phyloP scores from a whole-genome alignment of 345 rosid species.

The Linum trigynum region DNA sequence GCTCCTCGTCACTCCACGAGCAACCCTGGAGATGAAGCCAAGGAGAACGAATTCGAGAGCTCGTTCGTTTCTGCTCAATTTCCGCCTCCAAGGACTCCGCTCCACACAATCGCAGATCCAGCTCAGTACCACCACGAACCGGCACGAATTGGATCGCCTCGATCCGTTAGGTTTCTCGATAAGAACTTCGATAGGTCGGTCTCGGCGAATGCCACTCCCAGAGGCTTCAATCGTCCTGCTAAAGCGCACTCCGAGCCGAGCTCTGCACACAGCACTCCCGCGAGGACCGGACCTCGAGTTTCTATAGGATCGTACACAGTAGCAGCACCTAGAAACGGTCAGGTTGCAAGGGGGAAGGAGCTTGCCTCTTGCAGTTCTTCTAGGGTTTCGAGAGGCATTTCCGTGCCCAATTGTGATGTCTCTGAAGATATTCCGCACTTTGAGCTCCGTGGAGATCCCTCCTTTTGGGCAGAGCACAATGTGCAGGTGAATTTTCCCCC shows the following conservation, averaged over 20 bases:
- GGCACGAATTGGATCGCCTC: constrained; percentile 23
- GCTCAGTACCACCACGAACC: constrained; percentile 36
- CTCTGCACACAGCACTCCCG: constrained; percentile 67
- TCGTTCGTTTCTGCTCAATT: constrained; percentile 28
- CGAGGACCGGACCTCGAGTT: constrained; percentile 47
- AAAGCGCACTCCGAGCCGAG: constrained; percentile 51
- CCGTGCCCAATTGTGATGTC: constrained; percentile 30
- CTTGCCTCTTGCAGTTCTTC: constrained; percentile 23
- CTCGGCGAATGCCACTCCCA: constrained; percentile 32
- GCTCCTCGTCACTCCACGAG: not conserved
- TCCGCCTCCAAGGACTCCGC: constrained; percentile 67
- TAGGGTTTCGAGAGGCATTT: constrained; percentile 43
- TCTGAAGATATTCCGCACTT: constrained; percentile 47
- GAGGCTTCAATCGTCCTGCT: constrained; percentile 32
- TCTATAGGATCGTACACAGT: constrained; percentile 33
- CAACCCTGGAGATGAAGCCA: constrained; percentile 27
- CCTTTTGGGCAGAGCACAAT: constrained; percentile 79
- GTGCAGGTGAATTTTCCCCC: constrained; percentile 53
- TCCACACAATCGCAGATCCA: constrained; percentile 71
- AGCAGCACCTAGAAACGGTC: constrained; percentile 23
- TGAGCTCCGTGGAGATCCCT: constrained; percentile 64
- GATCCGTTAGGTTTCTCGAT: constrained; percentile 19
- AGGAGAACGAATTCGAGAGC: constrained; percentile 54
- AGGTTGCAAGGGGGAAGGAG: constrained; percentile 39
- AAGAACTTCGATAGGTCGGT: constrained; percentile 18